Conservation (phyloP, 345 rosid genomes). For the Ceriops decandra region DNA sequence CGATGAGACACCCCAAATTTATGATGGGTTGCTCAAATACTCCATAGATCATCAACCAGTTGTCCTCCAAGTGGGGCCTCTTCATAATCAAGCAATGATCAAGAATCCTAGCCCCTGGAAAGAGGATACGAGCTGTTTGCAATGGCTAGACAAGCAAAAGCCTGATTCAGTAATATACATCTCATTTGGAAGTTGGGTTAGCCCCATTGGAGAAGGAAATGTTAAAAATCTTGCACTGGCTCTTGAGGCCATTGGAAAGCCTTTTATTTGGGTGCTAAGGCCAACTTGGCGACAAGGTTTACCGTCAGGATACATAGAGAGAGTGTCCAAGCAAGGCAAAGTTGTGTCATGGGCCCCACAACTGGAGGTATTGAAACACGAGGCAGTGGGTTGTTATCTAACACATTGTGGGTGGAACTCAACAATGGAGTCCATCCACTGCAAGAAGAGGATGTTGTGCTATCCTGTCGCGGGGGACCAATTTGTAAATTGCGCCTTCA, state of each 20-base stretch:
- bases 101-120: constrained; percentile 56
- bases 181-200: constrained; percentile 86
- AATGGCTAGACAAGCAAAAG: constrained; percentile 57
- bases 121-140: constrained; percentile 59
- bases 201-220: constrained; percentile 61
- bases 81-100: constrained; percentile 24
- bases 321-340: constrained; percentile 40
- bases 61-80: constrained; percentile 45
- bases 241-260: constrained; percentile 40
- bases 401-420: constrained; percentile 98
- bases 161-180: constrained; percentile 51
- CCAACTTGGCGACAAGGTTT: constrained; percentile 52
- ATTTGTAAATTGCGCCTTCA: constrained; percentile 58
- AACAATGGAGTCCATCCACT: constrained; percentile 56
- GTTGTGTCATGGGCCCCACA: constrained; percentile 81
- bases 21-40: background rate
- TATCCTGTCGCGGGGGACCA: constrained; percentile 83
- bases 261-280: constrained; percentile 66
- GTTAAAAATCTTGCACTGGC: constrained; percentile 24
- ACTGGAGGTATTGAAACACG: constrained; percentile 42
- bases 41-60: constrained; percentile 15
- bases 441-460: constrained; percentile 48
- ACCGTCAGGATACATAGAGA: constrained; percentile 44
- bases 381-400: constrained; percentile 50
- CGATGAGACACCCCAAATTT: background rate